A percentile compares a stretch with the other conserved stretches of the same genome.
Conservation (phyloP, 73 alveolate species). For the Stentor coeruleus region DNA sequence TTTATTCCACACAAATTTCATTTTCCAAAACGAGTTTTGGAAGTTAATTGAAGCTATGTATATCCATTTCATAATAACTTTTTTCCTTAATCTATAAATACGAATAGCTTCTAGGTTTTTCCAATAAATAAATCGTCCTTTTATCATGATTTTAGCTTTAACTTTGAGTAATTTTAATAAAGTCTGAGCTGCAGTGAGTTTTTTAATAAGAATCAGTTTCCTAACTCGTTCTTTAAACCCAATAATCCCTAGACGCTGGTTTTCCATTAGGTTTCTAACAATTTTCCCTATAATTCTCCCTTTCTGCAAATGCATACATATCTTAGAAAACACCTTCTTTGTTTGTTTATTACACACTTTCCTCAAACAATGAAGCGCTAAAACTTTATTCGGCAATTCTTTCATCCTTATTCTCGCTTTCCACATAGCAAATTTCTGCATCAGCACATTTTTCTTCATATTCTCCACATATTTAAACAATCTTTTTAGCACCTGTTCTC, state of each 20-base stretch:
- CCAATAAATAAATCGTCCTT: conserved; percentile 14
- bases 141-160: conserved; percentile 13
- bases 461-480: too few species aligned
- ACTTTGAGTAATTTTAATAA: not conserved
- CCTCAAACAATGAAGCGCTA: too few species aligned
- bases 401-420: too few species aligned
- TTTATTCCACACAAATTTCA: not conserved
- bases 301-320: too few species aligned
- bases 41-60: not conserved
- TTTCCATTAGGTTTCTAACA: not conserved
- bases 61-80: not conserved
- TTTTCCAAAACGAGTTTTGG: conserved; percentile 12
- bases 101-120: not conserved
- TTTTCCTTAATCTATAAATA: not conserved
- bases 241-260: not conserved
- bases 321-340: too few species aligned
- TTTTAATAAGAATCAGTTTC: not conserved
- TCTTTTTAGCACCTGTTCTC: too few species aligned
- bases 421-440: too few species aligned
- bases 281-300: too few species aligned
- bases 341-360: too few species aligned
- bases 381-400: too few species aligned
- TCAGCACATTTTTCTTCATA: too few species aligned
- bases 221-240: not conserved
- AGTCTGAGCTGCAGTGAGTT: not conserved